Evolutionary conservation across 1,139 yeast species (phyloP), one percentile per base, ranked within the genome.

Genomic region (Pichia sp.): DNA sequence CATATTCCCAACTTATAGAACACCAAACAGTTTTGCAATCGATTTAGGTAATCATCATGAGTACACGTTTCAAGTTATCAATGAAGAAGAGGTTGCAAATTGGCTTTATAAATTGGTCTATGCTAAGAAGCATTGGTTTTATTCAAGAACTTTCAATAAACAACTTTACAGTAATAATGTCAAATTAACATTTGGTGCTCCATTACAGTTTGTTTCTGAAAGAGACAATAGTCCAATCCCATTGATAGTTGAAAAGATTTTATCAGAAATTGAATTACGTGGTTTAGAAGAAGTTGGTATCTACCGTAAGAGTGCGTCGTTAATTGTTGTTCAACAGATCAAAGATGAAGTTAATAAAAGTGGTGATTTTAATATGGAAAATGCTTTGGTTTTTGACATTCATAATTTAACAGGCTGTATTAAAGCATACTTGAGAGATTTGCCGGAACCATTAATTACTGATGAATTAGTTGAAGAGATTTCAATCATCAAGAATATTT

Each of bases 261-360:
- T 89, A 56, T 72, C 72, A 42, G 95, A 84, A 58, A 82, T 92
- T 54, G 97, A 92, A 62, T 67, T 72, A 27, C 79, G 90, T 48
- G 97, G 97, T 0, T 65, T 92, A 35, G 87, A 86, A 54, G 97
- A 90, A 62, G 87, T 88, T 51, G 98, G 98, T 23, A 72, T 92
- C 22, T 92, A 92, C 65, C 80, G 98, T 64, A 86, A 90, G 53
- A 87, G 96, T 51, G 94, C 97, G 0, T 87, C 97, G 0, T 70
- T 88, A 41, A 85, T 87, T 42, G 87, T 88, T 47, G 80, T 92
- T 53, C 79, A 76, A 52, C 75, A 79, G 25, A 72, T 89, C 53
- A 87, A 83, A 62, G 70, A 73, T 12, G 81, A 81, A 37, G 86
- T 92, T 62, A 96, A 92, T 65, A 77, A 75, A 52, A 77, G 79